Base-by-base conservation (phyloP, 2,329 filamentous ascomycete species). In the Xylariales sp. region DNA sequence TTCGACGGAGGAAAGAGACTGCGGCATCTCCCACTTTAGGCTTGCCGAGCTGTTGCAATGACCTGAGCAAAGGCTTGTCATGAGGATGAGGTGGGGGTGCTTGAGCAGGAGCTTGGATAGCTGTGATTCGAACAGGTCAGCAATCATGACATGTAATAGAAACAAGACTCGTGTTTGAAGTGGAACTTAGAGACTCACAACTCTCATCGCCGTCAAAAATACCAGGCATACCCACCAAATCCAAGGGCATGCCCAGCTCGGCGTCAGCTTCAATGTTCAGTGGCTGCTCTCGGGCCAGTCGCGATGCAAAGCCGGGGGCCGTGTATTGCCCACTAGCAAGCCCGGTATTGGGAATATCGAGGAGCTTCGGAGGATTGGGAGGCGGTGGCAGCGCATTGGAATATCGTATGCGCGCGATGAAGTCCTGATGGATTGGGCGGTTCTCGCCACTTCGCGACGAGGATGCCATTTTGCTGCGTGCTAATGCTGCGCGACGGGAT, bases 231-330 rank as follows among this genome's bases (percentile, higher is more conserved):
- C 93, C 93, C 41, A 97, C 85, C 50, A 98, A 68, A 60, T 97
- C 91, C 57, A 98, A 81, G 42, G 90, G 89, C 93, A 98, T 97
- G 41, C 93, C 93, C 51, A 97, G 77, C 69, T 98, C 93, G 7
- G 90, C 93, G 76, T 98, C 93, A 20, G 89, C 89, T 65, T 98
- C 93, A 44, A 98, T 93, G 57, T 96, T 97, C 33, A 95, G 72
- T 37, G 91, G 87, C 68, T 97, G 93, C 56, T 95, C 89, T 55
- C 91, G 76, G 14, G 87, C 88, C 50, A 98, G 71, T 46, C 88
- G 82, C 31, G 90, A 93, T 20, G 90, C 89, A 67, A 95, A 98
- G 16, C 83, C 83, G 1, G 93, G 88, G 4, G 83, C 88, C 21
- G 93, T 94, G 65, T 96, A 97, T 59, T 94, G 86, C 42, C 84